These are phyloP conservation scores for Xylaria intraflava DNA, from an alignment of 495 filamentous ascomycete genomes.

Conservation along the genomic window DNA sequence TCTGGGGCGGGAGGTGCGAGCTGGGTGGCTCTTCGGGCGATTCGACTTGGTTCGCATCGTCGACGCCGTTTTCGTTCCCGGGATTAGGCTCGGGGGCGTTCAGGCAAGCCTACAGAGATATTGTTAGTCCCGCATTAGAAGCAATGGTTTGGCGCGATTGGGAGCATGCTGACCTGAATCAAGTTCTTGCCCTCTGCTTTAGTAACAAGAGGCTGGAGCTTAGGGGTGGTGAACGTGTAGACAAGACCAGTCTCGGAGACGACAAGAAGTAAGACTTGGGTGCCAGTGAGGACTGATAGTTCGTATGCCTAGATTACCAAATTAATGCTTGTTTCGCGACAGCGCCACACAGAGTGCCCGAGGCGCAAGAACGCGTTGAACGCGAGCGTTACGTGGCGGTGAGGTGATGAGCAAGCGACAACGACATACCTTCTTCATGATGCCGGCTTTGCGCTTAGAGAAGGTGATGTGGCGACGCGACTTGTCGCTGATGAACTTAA, in stretches of 20 bases:
- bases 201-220: constrained; percentile 96
- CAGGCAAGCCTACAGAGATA: constrained; percentile 70
- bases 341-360: constrained; percentile 5
- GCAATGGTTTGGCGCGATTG: constrained; percentile 1
- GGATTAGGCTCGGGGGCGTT: constrained; percentile 94
- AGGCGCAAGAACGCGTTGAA: constrained; percentile 20
- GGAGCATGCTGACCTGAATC: constrained; percentile 70
- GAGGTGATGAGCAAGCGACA: constrained; percentile 4
- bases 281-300: constrained; percentile 93
- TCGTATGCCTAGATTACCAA: constrained; percentile 74
- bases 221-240: constrained; percentile 99
- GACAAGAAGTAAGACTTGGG: constrained; percentile 93
- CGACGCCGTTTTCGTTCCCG: constrained; percentile 83
- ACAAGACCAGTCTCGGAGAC: constrained; percentile 98
- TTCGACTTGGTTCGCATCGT: constrained; percentile 56
- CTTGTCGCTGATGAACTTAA: constrained; percentile 99
- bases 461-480: constrained; percentile 99
- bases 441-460: constrained; percentile 99
- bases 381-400: constrained; percentile 14
- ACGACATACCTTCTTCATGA: constrained; percentile 97
- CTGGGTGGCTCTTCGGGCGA: constrained; percentile 58
- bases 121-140: not conserved
- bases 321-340: constrained; percentile 11
- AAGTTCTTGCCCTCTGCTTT: constrained; percentile 99
- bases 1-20: constrained; percentile 52